Evolutionary conservation across 2,329 filamentous ascomycete genomes (phyloP).

Genomic region (Aspergillus brasiliensis): DNA sequence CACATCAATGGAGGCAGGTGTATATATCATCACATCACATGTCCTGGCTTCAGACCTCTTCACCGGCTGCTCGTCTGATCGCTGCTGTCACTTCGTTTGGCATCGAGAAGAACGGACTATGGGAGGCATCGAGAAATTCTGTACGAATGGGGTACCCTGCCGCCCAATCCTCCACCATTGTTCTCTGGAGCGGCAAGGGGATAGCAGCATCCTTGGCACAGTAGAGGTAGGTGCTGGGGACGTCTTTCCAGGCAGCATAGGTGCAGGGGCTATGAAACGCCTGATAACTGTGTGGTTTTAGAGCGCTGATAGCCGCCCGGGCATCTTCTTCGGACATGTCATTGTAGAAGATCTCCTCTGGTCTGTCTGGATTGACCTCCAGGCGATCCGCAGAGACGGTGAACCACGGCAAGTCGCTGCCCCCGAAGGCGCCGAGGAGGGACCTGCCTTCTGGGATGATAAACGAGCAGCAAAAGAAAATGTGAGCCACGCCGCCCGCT

Average conservation of each 20-base stretch:
- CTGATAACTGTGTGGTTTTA: constrained; percentile 7
- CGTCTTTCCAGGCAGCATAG: constrained; percentile 8
- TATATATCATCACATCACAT: not conserved
- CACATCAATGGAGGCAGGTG: no score
- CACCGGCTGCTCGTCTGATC: constrained; percentile 1
- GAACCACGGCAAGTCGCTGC: constrained; percentile 1
- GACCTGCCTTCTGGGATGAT: not conserved
- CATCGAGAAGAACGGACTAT: constrained; percentile 8
- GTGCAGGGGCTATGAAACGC: not conserved
- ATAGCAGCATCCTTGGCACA: constrained; percentile 7
- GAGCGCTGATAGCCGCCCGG: not conserved
- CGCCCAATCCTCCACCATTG: constrained; percentile 9
- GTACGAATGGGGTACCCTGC: constrained; percentile 1
- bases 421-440: constrained; percentile 1
- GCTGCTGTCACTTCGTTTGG: not conserved
- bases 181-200: not conserved
- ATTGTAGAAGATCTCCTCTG: constrained; percentile 5
- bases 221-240: constrained; percentile 11
- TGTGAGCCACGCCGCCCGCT: not conserved
- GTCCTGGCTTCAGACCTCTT: not conserved
- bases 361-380: not conserved
- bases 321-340: not conserved
- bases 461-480: constrained; percentile 4
- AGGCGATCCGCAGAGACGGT: not conserved
- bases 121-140: constrained; percentile 5